These are phyloP conservation scores for Buxus sempervirens DNA, from an alignment of 164 flowering plant species.

Conservation along the genomic window DNA sequence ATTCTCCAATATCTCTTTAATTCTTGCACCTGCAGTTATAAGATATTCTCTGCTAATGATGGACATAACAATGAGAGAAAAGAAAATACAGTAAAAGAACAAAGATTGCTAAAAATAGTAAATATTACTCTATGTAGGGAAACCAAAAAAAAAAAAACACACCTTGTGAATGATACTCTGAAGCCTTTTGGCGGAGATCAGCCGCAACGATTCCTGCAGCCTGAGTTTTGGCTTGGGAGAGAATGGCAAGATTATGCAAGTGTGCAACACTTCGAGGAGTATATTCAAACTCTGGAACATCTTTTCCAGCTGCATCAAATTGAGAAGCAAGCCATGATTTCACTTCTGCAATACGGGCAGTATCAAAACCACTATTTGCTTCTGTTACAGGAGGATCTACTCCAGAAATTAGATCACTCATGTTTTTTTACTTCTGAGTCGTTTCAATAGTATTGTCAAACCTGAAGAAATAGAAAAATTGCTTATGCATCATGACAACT, in stretches of 20 bases:
- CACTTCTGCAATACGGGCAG: constrained; percentile 65
- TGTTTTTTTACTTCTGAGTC: neutral
- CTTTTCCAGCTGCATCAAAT: constrained; percentile 76
- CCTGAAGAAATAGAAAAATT: too few relatives aligned
- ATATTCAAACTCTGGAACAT: constrained; percentile 83
- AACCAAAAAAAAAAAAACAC: neutral
- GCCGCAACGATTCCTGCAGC: constrained; percentile 70
- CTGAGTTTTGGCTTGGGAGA: constrained; percentile 71
- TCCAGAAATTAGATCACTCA: constrained; percentile 19
- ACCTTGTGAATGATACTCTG: constrained; percentile 91
- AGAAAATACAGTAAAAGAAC: neutral
- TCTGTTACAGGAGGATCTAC: constrained; percentile 20
- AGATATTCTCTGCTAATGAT: neutral
- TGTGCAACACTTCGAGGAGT: constrained; percentile 74
- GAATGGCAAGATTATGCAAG: constrained; percentile 59
- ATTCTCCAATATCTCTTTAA: constrained; percentile 86
- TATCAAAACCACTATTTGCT: constrained; percentile 41
- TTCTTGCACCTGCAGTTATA: constrained; percentile 67
- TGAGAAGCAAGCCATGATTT: constrained; percentile 81
- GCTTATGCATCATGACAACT: too few relatives aligned
- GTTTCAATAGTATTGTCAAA: neutral
- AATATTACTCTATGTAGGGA: neutral
- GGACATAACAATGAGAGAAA: neutral
- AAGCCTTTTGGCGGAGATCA: constrained; percentile 81
- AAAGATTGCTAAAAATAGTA: neutral